Base-by-base conservation (phyloP, 2,329 filamentous ascomycete genomes). In the Pseudogymnoascus sp. region DNA sequence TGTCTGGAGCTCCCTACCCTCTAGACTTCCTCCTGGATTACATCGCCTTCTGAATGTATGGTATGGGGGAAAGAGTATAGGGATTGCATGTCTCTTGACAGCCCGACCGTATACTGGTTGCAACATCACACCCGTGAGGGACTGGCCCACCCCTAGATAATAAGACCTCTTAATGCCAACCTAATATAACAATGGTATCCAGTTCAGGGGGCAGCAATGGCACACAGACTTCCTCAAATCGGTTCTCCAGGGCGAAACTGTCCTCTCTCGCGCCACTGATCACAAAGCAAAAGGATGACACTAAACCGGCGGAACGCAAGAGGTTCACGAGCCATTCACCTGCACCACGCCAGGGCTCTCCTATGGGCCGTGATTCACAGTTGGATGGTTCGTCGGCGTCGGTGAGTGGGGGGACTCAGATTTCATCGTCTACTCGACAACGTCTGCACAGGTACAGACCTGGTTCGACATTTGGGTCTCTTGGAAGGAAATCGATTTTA, bases 391-490 rank as follows among this genome's bases (percentile, higher is more conserved):
- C 58, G 5, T 21, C 21, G 18, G 58, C 33, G 7, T 38, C 25
- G 1, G 16, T 18, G 12, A 43, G n/a, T 25, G 58, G 58, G 14
- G 58, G 33, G 1, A 31, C 33, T 5, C 35, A 40, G 18, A 61
- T 35, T n/a, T 61, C 35, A 40, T 35, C 60, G 2, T 28, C 40
- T 16, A 35, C 60, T 43, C 23, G 43, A 23, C 60, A 40, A 7
- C 60, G 60, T 37, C 43, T 72, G 7, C 69, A 71, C 59, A 74
- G 73, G 60, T 67, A 64, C 11, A 65, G 71, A 40, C 71, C 72
- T 38, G 63, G 66, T 31, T 73, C 71, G 9, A 65, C 73, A 25
- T 73, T 74, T 64, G 72, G 72, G 4, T 72, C 71, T 40, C 58
- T 74, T 40, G 72, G 72, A 12, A 71, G 67, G 55, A 71, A 64